Conservation (phyloP, 1,284 basidiomycete species). For the Leccinum subfulvum region DNA sequence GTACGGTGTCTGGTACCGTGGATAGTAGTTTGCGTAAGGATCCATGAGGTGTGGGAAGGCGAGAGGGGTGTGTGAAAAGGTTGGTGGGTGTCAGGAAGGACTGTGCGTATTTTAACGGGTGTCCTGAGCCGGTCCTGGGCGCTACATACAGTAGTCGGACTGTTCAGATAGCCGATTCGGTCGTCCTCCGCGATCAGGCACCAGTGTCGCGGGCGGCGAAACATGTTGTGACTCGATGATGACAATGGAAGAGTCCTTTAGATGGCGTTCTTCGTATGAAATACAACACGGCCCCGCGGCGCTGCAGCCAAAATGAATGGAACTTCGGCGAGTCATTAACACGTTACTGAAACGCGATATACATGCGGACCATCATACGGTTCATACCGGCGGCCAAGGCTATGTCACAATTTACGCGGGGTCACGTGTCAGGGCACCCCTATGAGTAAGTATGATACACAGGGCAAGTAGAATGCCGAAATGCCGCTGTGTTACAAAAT, state of each 20-base stretch:
- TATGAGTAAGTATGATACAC: neutral
- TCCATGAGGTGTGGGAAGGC: conserved; percentile 19
- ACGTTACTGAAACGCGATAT: neutral
- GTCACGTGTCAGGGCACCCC: neutral
- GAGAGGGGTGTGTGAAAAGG: conserved; percentile 2
- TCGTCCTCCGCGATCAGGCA: conserved; percentile 8
- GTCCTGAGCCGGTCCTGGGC: conserved; percentile 7
- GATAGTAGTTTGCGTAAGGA: conserved; percentile 21
- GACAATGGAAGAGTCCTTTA: neutral
- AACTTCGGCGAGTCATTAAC: neutral
- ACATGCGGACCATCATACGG: neutral
- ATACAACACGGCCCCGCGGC: neutral
- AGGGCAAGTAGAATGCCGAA: conserved; percentile 2
- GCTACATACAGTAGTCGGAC: neutral
- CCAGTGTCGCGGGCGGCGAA: neutral
- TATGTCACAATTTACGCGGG: neutral
- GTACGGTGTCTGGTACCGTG: conserved; percentile 30
- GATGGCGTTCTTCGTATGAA: too few relatives aligned
- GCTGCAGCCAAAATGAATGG: conserved; percentile 8
- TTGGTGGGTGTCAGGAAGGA: conserved; percentile 3
- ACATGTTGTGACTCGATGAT: neutral
- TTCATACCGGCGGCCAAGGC: neutral
- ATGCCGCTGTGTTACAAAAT: conserved; percentile 1
- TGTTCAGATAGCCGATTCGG: conserved; percentile 9
- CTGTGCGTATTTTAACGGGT: conserved; percentile 12